Conservation (phyloP, 2,329 filamentous ascomycete species). For the Alternaria ethzedia region DNA sequence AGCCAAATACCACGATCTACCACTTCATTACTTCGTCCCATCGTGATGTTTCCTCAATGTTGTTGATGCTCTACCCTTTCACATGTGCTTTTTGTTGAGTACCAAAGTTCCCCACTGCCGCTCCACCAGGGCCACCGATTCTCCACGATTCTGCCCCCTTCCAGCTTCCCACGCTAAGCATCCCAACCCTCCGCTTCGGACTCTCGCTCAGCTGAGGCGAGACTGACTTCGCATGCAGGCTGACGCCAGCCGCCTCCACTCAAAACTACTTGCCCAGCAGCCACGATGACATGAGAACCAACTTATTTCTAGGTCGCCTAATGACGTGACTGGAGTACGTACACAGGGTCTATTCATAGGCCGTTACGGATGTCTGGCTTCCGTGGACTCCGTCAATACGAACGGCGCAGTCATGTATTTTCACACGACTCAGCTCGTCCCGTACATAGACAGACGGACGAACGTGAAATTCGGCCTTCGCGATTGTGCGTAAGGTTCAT, state of each 20-base stretch:
- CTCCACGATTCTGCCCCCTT: constrained; percentile 13
- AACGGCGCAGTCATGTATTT: background rate
- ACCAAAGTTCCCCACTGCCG: background rate
- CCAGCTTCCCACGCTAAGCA: constrained; percentile 8
- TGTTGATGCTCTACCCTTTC: background rate
- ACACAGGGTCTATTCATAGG: constrained; percentile 5
- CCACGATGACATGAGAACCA: background rate
- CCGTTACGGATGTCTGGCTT: background rate
- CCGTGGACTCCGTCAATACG: background rate
- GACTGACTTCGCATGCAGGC: constrained; percentile 20
- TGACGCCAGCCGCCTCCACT: constrained; percentile 17
- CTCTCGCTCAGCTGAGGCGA: constrained; percentile 12
- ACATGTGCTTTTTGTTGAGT: background rate
- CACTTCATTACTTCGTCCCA: constrained; percentile 12
- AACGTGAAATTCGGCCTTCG: background rate
- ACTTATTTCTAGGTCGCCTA: background rate
- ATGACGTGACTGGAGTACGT: background rate
- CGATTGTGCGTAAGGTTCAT: background rate
- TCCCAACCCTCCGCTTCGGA: constrained; percentile 5
- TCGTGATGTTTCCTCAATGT: constrained; percentile 4
- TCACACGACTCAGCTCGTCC: background rate
- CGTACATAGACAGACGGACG: background rate
- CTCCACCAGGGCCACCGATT: constrained; percentile 8
- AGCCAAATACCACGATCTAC: constrained; percentile 34
- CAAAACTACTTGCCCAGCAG: background rate